phyloP scores from a whole-genome alignment of 2,329 filamentous ascomycete species.

The Albophoma yamanashiensis region DNA sequence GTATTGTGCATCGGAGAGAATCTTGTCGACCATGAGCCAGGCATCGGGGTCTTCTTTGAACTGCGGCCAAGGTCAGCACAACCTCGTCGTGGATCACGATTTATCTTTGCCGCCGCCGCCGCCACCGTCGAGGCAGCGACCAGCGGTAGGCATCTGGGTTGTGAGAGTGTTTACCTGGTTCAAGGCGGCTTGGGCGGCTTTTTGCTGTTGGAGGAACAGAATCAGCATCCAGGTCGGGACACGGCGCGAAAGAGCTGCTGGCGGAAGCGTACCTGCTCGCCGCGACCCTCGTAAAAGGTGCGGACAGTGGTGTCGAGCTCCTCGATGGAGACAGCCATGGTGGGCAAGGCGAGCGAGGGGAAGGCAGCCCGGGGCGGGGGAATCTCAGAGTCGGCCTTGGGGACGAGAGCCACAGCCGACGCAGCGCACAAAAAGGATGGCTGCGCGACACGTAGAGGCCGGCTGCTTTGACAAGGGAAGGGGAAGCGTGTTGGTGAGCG shows the following conservation, averaged over 20 bases:
- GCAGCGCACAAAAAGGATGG: constrained; percentile 13
- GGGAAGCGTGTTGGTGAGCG: not conserved
- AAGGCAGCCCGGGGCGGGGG: constrained; percentile 17
- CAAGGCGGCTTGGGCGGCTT: constrained; percentile 82
- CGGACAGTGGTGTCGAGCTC: constrained; percentile 96
- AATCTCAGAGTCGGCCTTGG: constrained; percentile 8
- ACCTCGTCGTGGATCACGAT: not conserved
- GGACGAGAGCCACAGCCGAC: constrained; percentile 11
- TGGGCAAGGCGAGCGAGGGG: constrained; percentile 23
- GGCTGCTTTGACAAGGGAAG: not conserved
- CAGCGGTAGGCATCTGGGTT: not conserved
- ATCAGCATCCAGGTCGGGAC: constrained; percentile 23
- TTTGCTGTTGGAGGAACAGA: constrained; percentile 58
- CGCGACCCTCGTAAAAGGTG: constrained; percentile 94
- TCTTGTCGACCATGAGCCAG: constrained; percentile 95
- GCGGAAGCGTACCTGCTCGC: constrained; percentile 64
- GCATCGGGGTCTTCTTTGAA: constrained; percentile 99
- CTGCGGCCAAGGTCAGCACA: constrained; percentile 32
- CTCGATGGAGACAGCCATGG: constrained; percentile 66
- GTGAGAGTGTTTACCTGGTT: constrained; percentile 61
- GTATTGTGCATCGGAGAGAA: constrained; percentile 85
- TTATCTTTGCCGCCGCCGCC: not conserved
- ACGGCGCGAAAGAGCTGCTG: not conserved
- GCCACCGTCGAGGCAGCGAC: not conserved
- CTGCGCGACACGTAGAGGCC: constrained; percentile 11